Base-by-base conservation (phyloP, 2,329 filamentous ascomycete genomes). In the Colletotrichum endophyticum region DNA sequence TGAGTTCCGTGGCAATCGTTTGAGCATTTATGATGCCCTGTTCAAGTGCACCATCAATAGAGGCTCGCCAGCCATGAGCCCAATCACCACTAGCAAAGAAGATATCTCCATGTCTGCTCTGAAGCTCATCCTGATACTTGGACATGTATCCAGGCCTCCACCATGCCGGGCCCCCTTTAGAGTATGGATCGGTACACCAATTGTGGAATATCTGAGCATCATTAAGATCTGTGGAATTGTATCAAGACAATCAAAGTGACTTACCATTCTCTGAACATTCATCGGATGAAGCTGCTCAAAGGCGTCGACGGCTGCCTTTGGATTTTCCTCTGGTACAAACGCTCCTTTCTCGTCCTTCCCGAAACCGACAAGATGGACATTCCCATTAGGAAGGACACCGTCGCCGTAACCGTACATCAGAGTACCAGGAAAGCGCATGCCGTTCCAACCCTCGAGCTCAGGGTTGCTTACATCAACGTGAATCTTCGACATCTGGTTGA, bases 351-450 rank as follows among this genome's bases (percentile, higher is more conserved):
- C 77, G 49, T 69, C 66, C 0, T 84, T 84, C 1, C 88, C 87
- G 68, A 90, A 89, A 4, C 83, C 83, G 0, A 89, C 88, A 2
- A 89, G 79, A 49, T 90, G 88, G 0, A 87, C 88, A 44, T 89
- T 88, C 0, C 88, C 87, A 1, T 84, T 83, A 0, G 86, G 84
- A 0, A 86, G 88, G 0, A 82, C 84, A 0, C 88, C 88, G 70
- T 89, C 88, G 0, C 85, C 88, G 8, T 88, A 84, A 0, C 83
- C 85, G 66, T 87, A 89, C 4, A 84, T 82, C 1, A 89, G 81
- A 16, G 25, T n/a, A 2, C 66, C 66, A 16, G 66, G 49, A n/a
- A 57, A 56, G 16, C 66, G 66, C 39, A 49, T 56, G 19, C 66
- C 66, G 16, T 69, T 69, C 66, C 66, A 69, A 9, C 66, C 25